Conservation (phyloP, 192 early-diverging fungal species). For the Backusella tarrabulga region DNA sequence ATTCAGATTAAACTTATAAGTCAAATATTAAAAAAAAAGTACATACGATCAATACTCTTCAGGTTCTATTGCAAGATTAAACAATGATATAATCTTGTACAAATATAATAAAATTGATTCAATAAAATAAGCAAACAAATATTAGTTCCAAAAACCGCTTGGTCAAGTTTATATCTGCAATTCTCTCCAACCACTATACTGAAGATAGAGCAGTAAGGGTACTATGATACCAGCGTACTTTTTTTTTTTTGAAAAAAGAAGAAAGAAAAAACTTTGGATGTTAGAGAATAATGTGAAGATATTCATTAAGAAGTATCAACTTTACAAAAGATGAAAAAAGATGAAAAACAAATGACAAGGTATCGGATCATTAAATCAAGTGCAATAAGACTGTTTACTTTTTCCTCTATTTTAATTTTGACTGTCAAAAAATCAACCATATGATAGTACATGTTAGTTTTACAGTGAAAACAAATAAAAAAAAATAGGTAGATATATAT, state of each 20-base stretch:
- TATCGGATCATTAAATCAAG: not conserved
- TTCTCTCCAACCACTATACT: not conserved
- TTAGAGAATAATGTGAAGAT: not conserved
- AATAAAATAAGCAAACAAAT: not conserved
- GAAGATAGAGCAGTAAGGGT: not conserved
- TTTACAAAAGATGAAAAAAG: not conserved
- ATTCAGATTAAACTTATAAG: not conserved
- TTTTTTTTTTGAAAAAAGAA: not conserved
- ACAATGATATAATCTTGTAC: not conserved
- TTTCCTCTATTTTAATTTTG: not conserved
- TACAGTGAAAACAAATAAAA: not conserved
- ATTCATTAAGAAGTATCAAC: not conserved
- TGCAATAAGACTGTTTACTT: not conserved
- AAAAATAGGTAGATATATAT: not conserved
- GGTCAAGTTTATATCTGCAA: not conserved
- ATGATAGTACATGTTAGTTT: not conserved
- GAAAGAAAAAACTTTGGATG: not conserved
- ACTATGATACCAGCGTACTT: not conserved
- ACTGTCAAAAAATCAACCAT: not conserved
- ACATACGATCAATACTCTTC: not conserved
- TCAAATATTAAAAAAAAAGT: not conserved
- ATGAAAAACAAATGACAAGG: not conserved
- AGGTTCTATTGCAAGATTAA: not conserved
- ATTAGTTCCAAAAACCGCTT: not conserved
- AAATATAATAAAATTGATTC: not conserved